These are phyloP conservation scores for Vicia sativa DNA, from an alignment of 306 rosid genomes.

Conservation along the genomic window DNA sequence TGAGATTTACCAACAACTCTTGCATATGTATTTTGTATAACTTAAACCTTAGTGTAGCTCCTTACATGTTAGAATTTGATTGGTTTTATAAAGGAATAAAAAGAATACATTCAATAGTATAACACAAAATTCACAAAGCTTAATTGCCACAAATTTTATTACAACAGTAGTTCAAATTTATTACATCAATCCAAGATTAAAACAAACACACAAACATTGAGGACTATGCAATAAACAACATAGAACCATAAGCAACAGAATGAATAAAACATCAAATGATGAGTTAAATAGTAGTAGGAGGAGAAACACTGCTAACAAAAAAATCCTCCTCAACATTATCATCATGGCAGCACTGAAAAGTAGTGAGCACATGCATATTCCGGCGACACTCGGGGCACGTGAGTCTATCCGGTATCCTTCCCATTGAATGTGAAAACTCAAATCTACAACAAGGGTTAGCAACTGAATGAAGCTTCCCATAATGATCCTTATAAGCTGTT, in stretches of 20 bases:
- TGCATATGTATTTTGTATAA: too few relatives aligned
- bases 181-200: background rate
- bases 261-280: background rate
- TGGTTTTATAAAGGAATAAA: too few relatives aligned
- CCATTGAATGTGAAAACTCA: slow-evolving; percentile 46
- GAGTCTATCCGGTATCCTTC: slow-evolving; percentile 49
- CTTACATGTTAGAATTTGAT: too few relatives aligned
- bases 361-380: slow-evolving; percentile 54
- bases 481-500: slow-evolving; percentile 40
- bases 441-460: slow-evolving; percentile 48
- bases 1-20: too few relatives aligned
- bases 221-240: background rate
- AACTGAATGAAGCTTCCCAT: slow-evolving; percentile 36
- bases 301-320: slow-evolving; percentile 29
- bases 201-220: slow-evolving; percentile 1
- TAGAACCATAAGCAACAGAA: background rate
- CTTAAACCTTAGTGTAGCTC: too few relatives aligned
- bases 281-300: background rate
- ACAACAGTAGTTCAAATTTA: slow-evolving; percentile 2
- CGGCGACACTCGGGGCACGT: slow-evolving; percentile 56
- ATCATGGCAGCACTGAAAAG: slow-evolving; percentile 63
- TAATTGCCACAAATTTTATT: too few relatives aligned
- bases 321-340: slow-evolving; percentile 40
- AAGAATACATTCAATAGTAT: too few relatives aligned
- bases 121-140: too few relatives aligned